Conservation (phyloP, 1,139 yeast genomes). For the Petasospora rhodanensis region DNA sequence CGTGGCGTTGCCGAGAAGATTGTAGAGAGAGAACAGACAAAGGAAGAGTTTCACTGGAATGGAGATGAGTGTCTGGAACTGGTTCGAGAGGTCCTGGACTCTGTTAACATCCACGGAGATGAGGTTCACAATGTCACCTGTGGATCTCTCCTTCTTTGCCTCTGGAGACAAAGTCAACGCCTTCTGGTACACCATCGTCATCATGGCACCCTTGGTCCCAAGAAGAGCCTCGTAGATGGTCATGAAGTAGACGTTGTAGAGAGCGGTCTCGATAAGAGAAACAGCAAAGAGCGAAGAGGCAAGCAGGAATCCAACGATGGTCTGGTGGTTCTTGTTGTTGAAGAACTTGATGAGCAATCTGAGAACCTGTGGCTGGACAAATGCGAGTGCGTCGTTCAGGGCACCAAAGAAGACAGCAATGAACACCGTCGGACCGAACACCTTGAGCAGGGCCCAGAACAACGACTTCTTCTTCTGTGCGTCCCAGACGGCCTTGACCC, state of each 20-base stretch:
- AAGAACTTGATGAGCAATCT: conserved; percentile 46
- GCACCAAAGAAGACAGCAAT: conserved; percentile 44
- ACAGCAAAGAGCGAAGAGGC: conserved; percentile 46
- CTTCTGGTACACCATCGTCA: conserved; percentile 48
- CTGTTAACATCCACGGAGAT: conserved; percentile 57
- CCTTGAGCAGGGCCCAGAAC: conserved; percentile 37
- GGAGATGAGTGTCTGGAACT: conserved; percentile 50
- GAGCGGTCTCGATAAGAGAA: conserved; percentile 41
- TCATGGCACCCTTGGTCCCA: conserved; percentile 47
- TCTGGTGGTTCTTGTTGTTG: conserved; percentile 34
- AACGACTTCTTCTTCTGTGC: conserved; percentile 37
- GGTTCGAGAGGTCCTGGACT: conserved; percentile 48
- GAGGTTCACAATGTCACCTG: conserved; percentile 56
- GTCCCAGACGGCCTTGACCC: conserved; percentile 35
- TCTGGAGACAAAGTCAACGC: conserved; percentile 44
- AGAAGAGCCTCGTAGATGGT: conserved; percentile 48
- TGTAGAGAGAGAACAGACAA: conserved; percentile 52
- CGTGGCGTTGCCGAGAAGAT: conserved; percentile 57
- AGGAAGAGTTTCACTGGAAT: conserved; percentile 55
- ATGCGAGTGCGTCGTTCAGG: conserved; percentile 40
- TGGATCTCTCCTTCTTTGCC: conserved; percentile 40
- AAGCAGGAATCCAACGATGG: conserved; percentile 47
- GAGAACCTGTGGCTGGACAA: conserved; percentile 55
- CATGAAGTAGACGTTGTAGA: conserved; percentile 50
- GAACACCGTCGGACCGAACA: conserved; percentile 45